A percentile compares a stretch with the other conserved stretches of the same genome.
Evolutionary conservation across 441 rosid genomes (phyloP).

Genomic region (Eruca vesicaria): DNA sequence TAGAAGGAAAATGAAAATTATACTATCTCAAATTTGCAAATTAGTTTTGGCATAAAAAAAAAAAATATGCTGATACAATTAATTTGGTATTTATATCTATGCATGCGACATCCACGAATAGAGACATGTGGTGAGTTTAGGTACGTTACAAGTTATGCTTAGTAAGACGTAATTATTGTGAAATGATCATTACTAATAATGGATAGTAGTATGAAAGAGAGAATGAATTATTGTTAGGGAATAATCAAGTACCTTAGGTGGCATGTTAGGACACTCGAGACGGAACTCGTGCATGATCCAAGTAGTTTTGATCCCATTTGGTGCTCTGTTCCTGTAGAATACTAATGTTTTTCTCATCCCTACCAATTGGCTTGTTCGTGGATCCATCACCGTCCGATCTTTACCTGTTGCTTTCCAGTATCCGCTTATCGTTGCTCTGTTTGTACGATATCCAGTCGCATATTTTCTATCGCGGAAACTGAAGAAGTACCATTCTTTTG

Average conservation of each 20-base stretch:
- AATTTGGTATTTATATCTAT: conserved; percentile 22
- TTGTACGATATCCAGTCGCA: conserved; percentile 87
- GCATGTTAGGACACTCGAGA: conserved; percentile 83
- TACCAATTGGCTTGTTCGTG: conserved; percentile 55
- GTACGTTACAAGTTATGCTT: conserved; percentile 19
- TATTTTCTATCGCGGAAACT: conserved; percentile 91
- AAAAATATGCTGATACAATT: not conserved
- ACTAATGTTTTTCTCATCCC: conserved; percentile 99
- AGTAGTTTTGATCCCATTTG: conserved; percentile 88
- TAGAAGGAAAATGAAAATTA: not conserved
- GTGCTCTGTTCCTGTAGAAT: conserved; percentile 86
- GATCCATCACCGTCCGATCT: conserved; percentile 81
- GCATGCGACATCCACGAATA: conserved; percentile 18
- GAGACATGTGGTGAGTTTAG: conserved; percentile 26
- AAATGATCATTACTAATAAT: conserved; percentile 24
- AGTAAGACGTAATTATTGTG: conserved; percentile 18
- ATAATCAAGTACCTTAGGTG: conserved; percentile 69
- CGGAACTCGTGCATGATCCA: conserved; percentile 99
- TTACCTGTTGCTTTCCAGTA: conserved; percentile 99
- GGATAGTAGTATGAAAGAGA: conserved; percentile 25
- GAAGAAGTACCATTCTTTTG: conserved; percentile 97
- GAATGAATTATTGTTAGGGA: conserved; percentile 4
- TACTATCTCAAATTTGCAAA: not conserved
- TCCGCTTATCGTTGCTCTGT: conserved; percentile 79
- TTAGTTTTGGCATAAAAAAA: conserved; percentile 1